Evolutionary conservation across 345 rosid species (phyloP).

Genomic region (Trapa bicornis): DNA sequence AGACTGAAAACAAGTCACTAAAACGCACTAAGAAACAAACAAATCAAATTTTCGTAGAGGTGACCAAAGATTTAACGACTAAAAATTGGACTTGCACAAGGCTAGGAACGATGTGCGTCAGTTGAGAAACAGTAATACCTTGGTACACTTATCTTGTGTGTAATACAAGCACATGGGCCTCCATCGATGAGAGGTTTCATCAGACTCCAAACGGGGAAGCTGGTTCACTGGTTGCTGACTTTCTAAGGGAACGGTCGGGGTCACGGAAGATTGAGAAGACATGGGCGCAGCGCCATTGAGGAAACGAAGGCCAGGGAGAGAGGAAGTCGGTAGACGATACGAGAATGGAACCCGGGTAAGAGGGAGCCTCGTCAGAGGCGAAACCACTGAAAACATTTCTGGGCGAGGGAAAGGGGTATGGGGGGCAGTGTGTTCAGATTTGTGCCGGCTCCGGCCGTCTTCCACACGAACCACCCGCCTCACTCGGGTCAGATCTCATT

Average conservation of each 20-base stretch:
- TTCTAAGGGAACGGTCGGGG: constrained; percentile 6
- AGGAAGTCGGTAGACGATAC: constrained; percentile 1
- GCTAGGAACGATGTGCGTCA: background rate
- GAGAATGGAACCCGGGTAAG: background rate
- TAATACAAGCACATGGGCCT: constrained; percentile 74
- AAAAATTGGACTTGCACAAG: background rate
- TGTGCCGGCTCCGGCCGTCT: background rate
- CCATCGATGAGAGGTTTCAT: constrained; percentile 26
- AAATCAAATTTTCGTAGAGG: no score
- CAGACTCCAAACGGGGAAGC: background rate
- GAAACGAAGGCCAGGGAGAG: constrained; percentile 14
- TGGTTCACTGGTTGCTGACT: background rate
- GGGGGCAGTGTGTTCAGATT: background rate
- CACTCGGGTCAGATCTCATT: background rate
- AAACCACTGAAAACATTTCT: background rate
- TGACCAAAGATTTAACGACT: background rate
- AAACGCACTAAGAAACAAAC: background rate
- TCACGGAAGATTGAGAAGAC: constrained; percentile 19
- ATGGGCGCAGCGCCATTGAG: constrained; percentile 12
- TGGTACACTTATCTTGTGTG: constrained; percentile 74
- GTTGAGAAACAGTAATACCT: constrained; percentile 21
- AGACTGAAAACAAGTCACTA: no score
- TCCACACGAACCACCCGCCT: background rate
- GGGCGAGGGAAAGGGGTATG: background rate
- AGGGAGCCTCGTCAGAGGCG: background rate